These are phyloP conservation scores for Stagonosporopsis chrysanthemi DNA, from an alignment of 2,329 filamentous ascomycete species.

Conservation along the genomic window DNA sequence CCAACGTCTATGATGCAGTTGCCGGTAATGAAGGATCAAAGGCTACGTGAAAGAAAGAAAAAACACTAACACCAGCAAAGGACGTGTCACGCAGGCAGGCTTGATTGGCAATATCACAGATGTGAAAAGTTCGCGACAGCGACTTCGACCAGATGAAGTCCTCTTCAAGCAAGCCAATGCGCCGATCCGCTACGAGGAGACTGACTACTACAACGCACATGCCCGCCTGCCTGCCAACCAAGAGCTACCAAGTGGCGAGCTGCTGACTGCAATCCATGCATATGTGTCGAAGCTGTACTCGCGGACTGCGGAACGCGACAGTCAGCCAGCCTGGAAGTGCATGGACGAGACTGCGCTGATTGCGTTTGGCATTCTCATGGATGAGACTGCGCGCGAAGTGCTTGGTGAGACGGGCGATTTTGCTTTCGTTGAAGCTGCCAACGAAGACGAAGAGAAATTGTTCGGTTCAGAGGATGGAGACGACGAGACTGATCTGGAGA, in stretches of 20 bases:
- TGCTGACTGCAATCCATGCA: slow-evolving; percentile 72
- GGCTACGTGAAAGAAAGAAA: neutral
- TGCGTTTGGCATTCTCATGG: slow-evolving; percentile 76
- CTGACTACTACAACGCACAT: slow-evolving; percentile 74
- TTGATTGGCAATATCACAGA: slow-evolving; percentile 56
- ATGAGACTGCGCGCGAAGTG: slow-evolving; percentile 69
- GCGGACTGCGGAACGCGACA: slow-evolving; percentile 25
- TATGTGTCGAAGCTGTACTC: slow-evolving; percentile 74
- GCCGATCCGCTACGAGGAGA: slow-evolving; percentile 72
- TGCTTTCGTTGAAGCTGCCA: slow-evolving; percentile 69
- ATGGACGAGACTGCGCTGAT: slow-evolving; percentile 82
- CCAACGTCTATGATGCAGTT: slow-evolving; percentile 76
- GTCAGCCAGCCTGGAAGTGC: slow-evolving; percentile 59
- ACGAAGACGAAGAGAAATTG: slow-evolving; percentile 29
- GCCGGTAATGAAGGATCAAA: slow-evolving; percentile 59
- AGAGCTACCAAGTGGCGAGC: slow-evolving; percentile 70
- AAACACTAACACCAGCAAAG: slow-evolving; percentile 15
- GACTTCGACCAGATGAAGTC: slow-evolving; percentile 72
- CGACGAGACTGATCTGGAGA: neutral
- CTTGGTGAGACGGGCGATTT: slow-evolving; percentile 73
- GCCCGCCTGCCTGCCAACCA: slow-evolving; percentile 61
- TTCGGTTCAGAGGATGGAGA: slow-evolving; percentile 5
- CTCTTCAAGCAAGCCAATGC: slow-evolving; percentile 72
- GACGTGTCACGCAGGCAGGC: slow-evolving; percentile 33
- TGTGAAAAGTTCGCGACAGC: slow-evolving; percentile 41